A percentile compares a stretch with the other conserved stretches of the same genome.
These are phyloP conservation scores for Furcasterigmium sp. DNA, from an alignment of 2,329 filamentous ascomycete species.

Conservation along the genomic window DNA sequence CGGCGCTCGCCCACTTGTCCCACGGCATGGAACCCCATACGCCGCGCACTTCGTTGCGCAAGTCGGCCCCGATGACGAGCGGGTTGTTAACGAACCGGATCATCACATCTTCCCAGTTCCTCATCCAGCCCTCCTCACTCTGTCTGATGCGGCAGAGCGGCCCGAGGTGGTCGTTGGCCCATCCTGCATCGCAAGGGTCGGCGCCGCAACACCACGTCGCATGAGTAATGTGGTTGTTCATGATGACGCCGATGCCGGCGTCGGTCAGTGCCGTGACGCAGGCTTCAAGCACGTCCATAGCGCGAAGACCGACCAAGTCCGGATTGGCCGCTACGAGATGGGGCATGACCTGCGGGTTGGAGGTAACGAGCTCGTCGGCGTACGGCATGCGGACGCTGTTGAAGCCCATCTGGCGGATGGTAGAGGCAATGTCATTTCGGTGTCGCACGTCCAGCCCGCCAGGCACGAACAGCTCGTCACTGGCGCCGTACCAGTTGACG, in stretches of 20 bases:
- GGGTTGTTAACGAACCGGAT: conserved; percentile 50
- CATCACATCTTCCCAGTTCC: conserved; percentile 64
- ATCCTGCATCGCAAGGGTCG: conserved; percentile 61
- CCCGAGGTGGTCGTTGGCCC: conserved; percentile 60
- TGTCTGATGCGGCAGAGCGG: conserved; percentile 55
- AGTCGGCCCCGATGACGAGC: conserved; percentile 59
- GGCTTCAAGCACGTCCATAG: conserved; percentile 57
- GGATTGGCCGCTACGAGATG: conserved; percentile 51
- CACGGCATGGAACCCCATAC: conserved; percentile 66
- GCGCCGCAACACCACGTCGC: conserved; percentile 66
- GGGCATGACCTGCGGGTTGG: conserved; percentile 49
- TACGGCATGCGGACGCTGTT: conserved; percentile 67
- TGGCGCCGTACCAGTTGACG: conserved; percentile 68
- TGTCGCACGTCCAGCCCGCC: conserved; percentile 60
- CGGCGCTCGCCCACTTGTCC: conserved; percentile 58
- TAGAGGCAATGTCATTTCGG: conserved; percentile 52
- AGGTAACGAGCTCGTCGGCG: conserved; percentile 60
- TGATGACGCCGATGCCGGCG: conserved; percentile 57
- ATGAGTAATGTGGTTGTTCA: conserved; percentile 68
- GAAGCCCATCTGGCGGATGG: conserved; percentile 59
- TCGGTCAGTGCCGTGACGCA: conserved; percentile 55
- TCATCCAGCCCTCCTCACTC: conserved; percentile 61
- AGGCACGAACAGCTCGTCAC: conserved; percentile 60
- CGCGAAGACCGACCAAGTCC: conserved; percentile 50
- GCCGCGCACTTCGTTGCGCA: conserved; percentile 65